These are phyloP conservation scores for Leccinellum rugosiceps DNA, from an alignment of 768 basidiomycete species.

Conservation along the genomic window DNA sequence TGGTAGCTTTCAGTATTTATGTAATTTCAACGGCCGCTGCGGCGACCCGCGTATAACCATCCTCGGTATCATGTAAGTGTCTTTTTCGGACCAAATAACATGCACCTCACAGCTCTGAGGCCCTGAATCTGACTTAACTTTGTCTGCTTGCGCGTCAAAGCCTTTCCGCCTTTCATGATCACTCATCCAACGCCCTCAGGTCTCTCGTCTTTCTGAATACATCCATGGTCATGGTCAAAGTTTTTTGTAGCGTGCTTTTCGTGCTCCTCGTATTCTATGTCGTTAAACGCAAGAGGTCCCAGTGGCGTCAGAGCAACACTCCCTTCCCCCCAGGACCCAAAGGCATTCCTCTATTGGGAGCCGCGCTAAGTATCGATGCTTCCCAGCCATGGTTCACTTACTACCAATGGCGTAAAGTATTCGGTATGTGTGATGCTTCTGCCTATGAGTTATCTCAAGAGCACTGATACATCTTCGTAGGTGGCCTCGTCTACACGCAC, in stretches of 20 bases:
- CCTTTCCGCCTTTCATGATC: background rate
- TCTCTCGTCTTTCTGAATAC: background rate
- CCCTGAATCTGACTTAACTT: background rate
- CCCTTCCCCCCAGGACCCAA: conserved; percentile 51
- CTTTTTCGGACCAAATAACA: background rate
- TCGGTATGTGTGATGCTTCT: conserved; percentile 11
- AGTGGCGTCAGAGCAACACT: background rate
- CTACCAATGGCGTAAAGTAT: conserved; percentile 29
- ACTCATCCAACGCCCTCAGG: background rate
- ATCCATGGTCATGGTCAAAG: background rate
- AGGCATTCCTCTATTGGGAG: conserved; percentile 37
- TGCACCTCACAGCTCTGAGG: background rate
- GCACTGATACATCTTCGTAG: conserved; percentile 8
- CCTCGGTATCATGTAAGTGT: background rate
- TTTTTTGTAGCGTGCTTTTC: background rate
- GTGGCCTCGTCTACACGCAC: conserved; percentile 21
- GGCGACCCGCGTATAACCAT: too few species aligned
- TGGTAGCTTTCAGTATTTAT: background rate
- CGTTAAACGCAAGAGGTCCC: background rate
- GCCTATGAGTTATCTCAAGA: background rate
- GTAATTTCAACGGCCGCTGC: background rate
- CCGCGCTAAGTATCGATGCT: conserved; percentile 23
- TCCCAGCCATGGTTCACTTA: conserved; percentile 34
- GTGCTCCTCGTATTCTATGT: conserved; percentile 16
- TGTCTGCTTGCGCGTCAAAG: background rate